Percentiles rank a stretch among this genome's conserved stretches.
phyloP scores from a whole-genome alignment of 2,329 filamentous ascomycete species.

The Pyrenochaeta sp. region DNA sequence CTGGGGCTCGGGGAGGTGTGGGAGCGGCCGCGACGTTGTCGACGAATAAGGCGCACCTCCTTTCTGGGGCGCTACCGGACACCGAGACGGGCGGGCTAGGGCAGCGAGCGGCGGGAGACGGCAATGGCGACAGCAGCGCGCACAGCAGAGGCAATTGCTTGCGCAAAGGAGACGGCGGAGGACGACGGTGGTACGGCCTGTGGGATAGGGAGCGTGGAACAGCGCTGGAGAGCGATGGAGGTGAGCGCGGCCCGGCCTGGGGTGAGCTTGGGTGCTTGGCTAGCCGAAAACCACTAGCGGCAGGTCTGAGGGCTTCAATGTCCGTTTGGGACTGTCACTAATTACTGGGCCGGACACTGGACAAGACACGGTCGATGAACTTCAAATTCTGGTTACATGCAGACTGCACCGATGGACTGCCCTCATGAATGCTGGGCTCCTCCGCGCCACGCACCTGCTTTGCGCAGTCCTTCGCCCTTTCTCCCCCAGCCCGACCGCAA shows the following conservation, averaged over 20 bases:
- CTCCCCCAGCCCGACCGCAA: no score
- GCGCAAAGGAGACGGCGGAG: slow-evolving; percentile 16
- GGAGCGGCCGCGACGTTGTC: no score
- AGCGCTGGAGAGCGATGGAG: slow-evolving; percentile 36
- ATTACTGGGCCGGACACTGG: no score
- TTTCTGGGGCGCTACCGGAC: no score
- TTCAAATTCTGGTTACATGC: no score
- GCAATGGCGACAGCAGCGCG: slow-evolving; percentile 37
- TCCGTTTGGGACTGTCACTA: no score
- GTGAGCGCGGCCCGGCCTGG: slow-evolving; percentile 39
- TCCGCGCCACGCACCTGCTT: slow-evolving; percentile 6
- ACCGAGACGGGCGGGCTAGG: slow-evolving; percentile 23
- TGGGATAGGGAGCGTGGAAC: slow-evolving; percentile 25
- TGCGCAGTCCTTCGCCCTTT: no score
- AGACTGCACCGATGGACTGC: no score
- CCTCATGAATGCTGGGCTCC: background rate
- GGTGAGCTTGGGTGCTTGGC: slow-evolving; percentile 35
- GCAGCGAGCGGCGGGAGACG: slow-evolving; percentile 14
- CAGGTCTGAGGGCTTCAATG: slow-evolving; percentile 22
- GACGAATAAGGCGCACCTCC: no score
- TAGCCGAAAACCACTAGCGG: slow-evolving; percentile 41
- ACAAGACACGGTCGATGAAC: no score
- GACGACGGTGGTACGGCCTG: slow-evolving; percentile 18
- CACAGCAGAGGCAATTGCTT: slow-evolving; percentile 39
- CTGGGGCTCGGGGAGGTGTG: no score